Evolutionary conservation across 129 eudicot species (phyloP), one percentile per base, ranked within the genome.

Genomic region (Artemisia argyi): DNA sequence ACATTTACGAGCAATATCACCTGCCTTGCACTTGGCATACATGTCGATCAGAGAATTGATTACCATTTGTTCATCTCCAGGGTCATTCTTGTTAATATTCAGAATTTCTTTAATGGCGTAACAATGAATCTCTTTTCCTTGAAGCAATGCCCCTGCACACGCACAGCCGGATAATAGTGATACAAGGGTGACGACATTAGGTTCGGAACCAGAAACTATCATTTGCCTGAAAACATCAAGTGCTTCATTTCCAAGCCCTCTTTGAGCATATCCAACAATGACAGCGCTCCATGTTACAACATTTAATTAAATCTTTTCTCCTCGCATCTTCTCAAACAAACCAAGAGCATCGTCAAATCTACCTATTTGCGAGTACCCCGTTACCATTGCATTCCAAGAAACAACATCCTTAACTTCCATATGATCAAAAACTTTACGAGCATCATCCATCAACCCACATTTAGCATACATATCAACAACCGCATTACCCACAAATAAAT

Each of bases 211-310:
- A 47, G 86, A 80, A 72, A 73, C 63, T 11, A 71, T 56, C 93
- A 91, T 91, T 60, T 88, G 81, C 72, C 87, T 77, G 52, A 91
- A 88, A 68, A 91, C 83, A 17, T 84, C 76, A 71, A 91, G 89
- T 3, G 89, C 96, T 79, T 88, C 85, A 17, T 70, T 14, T 0
- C 97, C 96, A 62, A 61, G 78, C 4, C 85, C 96, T 83, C 89
- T 84, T 46, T 91, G 97, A 20, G 97, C 87, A 60, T 88, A 91
- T 26, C 93, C 96, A 12, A 91, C 77, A 60, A 91, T 91, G 14
- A 84, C 97, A 52, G 96, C 91, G 69, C 89, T 86, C 97, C 97
- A 91, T 0, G 96, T 84, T 15, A 91, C 92, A 46, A 91, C 95
- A 73, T 88, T 81, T 67, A 88, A 71, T 55, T 82, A 89, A 61